phyloP scores from a whole-genome alignment of 352 stramenopile species.

The Globisporangium lucens region DNA sequence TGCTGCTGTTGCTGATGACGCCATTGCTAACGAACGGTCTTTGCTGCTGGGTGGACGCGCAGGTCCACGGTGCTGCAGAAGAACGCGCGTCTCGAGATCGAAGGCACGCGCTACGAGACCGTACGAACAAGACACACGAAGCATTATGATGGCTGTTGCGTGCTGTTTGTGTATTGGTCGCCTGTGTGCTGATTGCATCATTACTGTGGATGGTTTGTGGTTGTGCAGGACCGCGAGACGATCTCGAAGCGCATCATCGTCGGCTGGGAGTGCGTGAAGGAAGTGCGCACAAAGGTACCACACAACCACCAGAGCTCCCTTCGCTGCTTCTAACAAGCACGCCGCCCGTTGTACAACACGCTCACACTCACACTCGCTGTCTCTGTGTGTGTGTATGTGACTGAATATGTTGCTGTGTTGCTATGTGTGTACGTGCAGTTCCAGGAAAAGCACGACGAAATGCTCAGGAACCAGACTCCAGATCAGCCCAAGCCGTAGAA shows the following conservation, averaged over 20 bases:
- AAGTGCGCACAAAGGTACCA: constrained; percentile 71
- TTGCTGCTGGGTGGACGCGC: neutral
- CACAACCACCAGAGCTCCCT: too few relatives aligned
- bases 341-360: neutral
- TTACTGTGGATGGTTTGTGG: neutral
- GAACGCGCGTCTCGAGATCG: constrained; percentile 80
- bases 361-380: neutral
- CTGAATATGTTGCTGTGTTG: neutral
- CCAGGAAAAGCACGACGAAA: constrained; percentile 45
- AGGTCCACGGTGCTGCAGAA: constrained; percentile 59
- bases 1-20: neutral
- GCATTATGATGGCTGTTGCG: neutral
- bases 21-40: neutral
- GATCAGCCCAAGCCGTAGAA: constrained; percentile 9
- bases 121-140: constrained; percentile 20
- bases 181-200: neutral
- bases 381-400: neutral
- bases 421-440: constrained; percentile 28
- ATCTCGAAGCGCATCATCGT: constrained; percentile 80
- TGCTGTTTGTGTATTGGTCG: constrained; percentile 3
- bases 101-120: constrained; percentile 71
- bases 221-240: constrained; percentile 54
- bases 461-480: constrained; percentile 14
- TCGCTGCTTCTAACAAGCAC: too few relatives aligned
- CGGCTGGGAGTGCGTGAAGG: constrained; percentile 71